Evolutionary conservation across 2,329 filamentous ascomycete genomes (phyloP).

Genomic region (Anthostomella pinea): DNA sequence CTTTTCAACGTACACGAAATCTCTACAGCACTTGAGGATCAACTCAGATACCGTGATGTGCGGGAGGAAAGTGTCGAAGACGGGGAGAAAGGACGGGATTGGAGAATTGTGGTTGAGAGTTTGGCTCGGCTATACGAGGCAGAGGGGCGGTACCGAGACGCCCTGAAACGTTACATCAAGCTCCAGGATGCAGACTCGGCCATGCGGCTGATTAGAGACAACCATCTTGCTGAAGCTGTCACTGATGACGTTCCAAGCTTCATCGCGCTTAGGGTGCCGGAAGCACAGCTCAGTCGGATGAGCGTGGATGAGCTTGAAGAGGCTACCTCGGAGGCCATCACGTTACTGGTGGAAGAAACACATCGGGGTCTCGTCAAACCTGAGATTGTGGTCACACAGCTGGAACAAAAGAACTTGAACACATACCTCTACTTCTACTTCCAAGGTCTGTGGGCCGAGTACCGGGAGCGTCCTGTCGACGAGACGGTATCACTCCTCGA

Average conservation of each 20-base stretch:
- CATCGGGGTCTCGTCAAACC: constrained; percentile 83
- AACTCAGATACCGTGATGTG: constrained; percentile 73
- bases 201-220: constrained; percentile 80
- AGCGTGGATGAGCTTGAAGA: constrained; percentile 70
- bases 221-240: constrained; percentile 85
- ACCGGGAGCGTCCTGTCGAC: constrained; percentile 53
- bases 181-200: constrained; percentile 89
- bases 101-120: constrained; percentile 84
- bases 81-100: constrained; percentile 72
- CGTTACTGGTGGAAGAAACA: constrained; percentile 84
- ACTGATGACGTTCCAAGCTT: constrained; percentile 88
- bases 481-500: constrained; percentile 72
- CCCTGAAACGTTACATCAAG: constrained; percentile 82
- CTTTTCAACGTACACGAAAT: constrained; percentile 78
- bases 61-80: constrained; percentile 73
- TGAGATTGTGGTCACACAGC: constrained; percentile 72
- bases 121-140: constrained; percentile 83
- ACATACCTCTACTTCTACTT: constrained; percentile 92
- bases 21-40: constrained; percentile 75
- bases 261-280: constrained; percentile 79
- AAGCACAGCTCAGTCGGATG: constrained; percentile 64
- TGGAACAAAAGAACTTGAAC: constrained; percentile 63
- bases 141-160: constrained; percentile 76
- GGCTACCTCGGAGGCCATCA: constrained; percentile 78
- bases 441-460: constrained; percentile 76